Evolutionary conservation across 768 basidiomycete species (phyloP), one percentile per base, ranked within the genome.

Genomic region (Naematelia encephala): DNA sequence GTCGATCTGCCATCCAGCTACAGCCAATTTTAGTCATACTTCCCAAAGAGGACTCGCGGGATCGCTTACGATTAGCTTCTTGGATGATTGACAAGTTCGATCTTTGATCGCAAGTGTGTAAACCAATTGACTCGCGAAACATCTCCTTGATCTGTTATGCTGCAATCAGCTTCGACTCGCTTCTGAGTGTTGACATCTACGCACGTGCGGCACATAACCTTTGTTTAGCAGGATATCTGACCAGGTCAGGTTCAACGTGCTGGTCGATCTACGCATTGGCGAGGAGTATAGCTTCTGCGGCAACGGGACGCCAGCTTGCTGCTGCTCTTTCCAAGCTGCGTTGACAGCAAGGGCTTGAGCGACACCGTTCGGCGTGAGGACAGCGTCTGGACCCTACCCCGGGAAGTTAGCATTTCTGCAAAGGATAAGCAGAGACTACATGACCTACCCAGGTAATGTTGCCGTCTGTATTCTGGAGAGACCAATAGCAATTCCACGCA

Each of bases 191-290:
- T 62, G 43, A 1, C 72, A 27, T 23, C 58, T 60, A 0, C 21
- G 4, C 56, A 59, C 58, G 51, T 25, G 16, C 14, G 56, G 47
- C 13, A 52, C 28, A 39, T 52, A 23, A 26, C 28, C 39, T n/a
- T 34, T 54, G 22, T 47, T 27, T 8, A 30, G 28, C 12, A 27
- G 28, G 39, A 50, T 54, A 45, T 51, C 58, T 19, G 10, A 14
- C 70, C 70, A 76, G 1, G 73, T 73, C 22, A 71, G 54, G n/a
- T 67, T 30, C 8, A 72, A 48, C 0, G 74, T 76, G 22, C 55
- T 52, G 0, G 64, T 60, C 0, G 65, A 44, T 2, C 74, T 48
- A 8, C 59, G 29, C 11, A 76, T 52, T 2, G 74, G 74, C 13
- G 61, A 63, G 21, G 70, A 70, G 56, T 73, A 74, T 22, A 69